These are phyloP conservation scores for Eucalyptus coolabah DNA, from an alignment of 345 rosid species.

Conservation along the genomic window DNA sequence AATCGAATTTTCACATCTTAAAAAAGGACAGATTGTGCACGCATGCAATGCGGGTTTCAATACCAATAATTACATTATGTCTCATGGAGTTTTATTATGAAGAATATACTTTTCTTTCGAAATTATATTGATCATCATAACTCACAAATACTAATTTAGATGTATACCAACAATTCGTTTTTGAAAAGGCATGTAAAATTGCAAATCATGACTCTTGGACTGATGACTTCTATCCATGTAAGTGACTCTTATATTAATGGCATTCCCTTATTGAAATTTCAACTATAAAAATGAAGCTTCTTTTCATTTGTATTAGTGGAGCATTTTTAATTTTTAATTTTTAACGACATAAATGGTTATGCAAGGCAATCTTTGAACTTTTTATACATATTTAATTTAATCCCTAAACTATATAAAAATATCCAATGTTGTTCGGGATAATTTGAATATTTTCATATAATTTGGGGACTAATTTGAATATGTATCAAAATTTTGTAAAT, in stretches of 20 bases:
- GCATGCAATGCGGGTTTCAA: rapidly evolving
- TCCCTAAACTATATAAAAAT: rapidly evolving
- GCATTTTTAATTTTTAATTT: no score
- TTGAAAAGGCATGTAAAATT: background rate
- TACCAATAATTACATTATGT: background rate
- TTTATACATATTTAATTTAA: no score
- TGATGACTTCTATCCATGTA: background rate
- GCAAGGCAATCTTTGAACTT: no score
- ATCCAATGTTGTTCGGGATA: rapidly evolving
- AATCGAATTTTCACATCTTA: background rate
- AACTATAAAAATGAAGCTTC: background rate
- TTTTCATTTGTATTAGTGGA: background rate
- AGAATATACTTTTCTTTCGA: background rate
- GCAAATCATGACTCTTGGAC: background rate
- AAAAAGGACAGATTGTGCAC: background rate
- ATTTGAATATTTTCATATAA: rapidly evolving
- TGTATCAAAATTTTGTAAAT: rapidly evolving
- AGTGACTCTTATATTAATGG: background rate
- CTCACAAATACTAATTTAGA: background rate
- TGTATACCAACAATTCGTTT: background rate
- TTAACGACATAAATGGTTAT: no score
- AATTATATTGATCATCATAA: background rate
- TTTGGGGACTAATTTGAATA: rapidly evolving
- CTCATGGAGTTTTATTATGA: background rate
- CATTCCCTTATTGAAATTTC: no score